Base-by-base conservation (phyloP, 139 green algal species). In the Picocystis salinarum region DNA sequence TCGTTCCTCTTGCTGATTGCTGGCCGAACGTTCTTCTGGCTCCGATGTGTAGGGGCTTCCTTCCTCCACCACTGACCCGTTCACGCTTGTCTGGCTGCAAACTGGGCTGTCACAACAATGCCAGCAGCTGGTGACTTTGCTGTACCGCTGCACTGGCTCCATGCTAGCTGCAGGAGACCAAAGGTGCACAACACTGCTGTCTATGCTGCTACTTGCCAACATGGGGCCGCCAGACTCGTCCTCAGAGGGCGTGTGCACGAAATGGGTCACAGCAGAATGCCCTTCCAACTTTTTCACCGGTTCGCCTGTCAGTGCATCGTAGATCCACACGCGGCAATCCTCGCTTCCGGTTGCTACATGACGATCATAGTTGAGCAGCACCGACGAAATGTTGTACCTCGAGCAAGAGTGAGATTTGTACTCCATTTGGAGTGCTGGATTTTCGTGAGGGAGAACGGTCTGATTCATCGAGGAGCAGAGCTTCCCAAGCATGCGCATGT, bases 371-470 rank as follows among this genome's bases (percentile, higher is more conserved):
- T 20, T 20, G 36, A 44, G 26, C 20, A 44, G 26, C 20, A 23
- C 26, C 20, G 20, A 44, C 36, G 36, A 44, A 23, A 44, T 44
- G 36, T 44, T 44, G 36, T 44, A 44, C 7, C 20, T 28, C 7
- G 20, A 7, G 36, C 36, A 44, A 19, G 24, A 28, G 36, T 44
- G 36, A 7, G 20, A 10, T 7, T 7, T 44, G 36, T 28, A 44
- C 36, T 44, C 36, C n/a, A n/a, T n/a, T n/a, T n/a, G n/a, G n/a
- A n/a, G n/a, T n/a, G n/a, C n/a, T n/a, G n/a, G n/a, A n/a, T n/a
- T n/a, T n/a, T n/a, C 7, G 36, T 44, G 7, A 44, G 36, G 9
- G 26, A 7, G 36, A 19, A 44, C 7, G 9, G 9, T 7, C 10
- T 7, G 36, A 28, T 44, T 20, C 36, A 10, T 20, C 10, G 9